Evolutionary conservation across 257 asterid species (phyloP), one percentile per base, ranked within the genome.

Genomic region (Phtheirospermum japonicum): DNA sequence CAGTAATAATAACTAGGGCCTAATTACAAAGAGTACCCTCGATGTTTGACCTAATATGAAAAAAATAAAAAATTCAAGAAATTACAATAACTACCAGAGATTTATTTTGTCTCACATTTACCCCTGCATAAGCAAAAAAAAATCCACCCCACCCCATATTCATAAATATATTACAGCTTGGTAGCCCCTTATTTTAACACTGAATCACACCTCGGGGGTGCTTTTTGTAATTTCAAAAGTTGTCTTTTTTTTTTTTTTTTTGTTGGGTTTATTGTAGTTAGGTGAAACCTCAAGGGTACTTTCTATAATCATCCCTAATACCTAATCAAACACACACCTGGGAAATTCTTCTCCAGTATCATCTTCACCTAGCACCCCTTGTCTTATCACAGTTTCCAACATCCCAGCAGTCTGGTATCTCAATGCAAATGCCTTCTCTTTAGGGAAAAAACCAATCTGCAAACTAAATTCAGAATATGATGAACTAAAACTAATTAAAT

Each of bases 371-470:
- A 92, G 79, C 72, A 92, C 97, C 72, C 97, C 97, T 63, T 89
- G 96, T 77, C 99, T 82, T 64, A 92, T 78, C 69, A 85, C 95
- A 6, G 89, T 92, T 62, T 92, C 99, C 73, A 92, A 76, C 99
- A 92, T 92, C 58, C 99, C 96, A 70, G 99, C 97, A 30, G 94
- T 86, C 74, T 85, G 99, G 75, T 92, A 92, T 64, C 99, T 82
- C 85, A 89, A 70, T 48, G 99, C 90, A 79, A 79, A 92, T 65
- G 97, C 99, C 83, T 86, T 89, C 76, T 89, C 89, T 66, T 83
- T 46, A 1, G 89, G 86, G 78, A 92, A 89, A 73, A 86, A 85
- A 37, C 96, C 95, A 64, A 92, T 86, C 97, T 92, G 97, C 83
- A 84, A 77, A 81, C 94, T 86, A 88, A 76, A 72, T 73, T 66